Conservation (phyloP, 2,329 filamentous ascomycete genomes). For the Pseudogymnoascus sp. region DNA sequence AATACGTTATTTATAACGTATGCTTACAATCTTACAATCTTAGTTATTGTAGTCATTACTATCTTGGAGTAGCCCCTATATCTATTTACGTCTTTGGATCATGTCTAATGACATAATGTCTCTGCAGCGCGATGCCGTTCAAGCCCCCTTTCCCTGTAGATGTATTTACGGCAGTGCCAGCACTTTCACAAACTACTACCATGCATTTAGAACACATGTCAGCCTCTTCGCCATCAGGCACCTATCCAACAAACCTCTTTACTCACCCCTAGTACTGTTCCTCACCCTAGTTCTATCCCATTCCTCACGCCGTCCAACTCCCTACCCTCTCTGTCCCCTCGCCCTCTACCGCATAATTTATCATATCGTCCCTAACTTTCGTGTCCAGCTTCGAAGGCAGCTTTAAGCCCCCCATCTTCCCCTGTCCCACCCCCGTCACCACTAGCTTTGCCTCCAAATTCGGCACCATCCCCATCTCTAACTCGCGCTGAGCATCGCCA, state of each 20-base stretch:
- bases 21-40: too few species aligned
- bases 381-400: background rate
- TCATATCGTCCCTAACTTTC: background rate
- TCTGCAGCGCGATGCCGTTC: background rate
- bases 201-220: background rate
- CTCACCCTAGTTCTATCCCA: background rate
- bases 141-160: background rate
- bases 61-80: too few species aligned
- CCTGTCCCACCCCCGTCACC: background rate
- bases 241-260: background rate
- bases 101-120: too few species aligned
- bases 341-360: background rate
- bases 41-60: too few species aligned
- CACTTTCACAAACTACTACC: background rate
- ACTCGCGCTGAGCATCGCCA: background rate
- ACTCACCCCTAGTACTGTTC: background rate
- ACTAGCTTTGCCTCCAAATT: background rate
- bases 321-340: background rate
- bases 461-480: background rate
- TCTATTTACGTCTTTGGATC: too few species aligned
- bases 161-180: background rate
- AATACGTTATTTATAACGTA: too few species aligned
- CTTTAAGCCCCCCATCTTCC: background rate
- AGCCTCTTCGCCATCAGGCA: background rate
- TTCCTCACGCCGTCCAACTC: background rate